phyloP scores from a whole-genome alignment of 139 green algal species.

The Astrephomene gubernaculifera region DNA sequence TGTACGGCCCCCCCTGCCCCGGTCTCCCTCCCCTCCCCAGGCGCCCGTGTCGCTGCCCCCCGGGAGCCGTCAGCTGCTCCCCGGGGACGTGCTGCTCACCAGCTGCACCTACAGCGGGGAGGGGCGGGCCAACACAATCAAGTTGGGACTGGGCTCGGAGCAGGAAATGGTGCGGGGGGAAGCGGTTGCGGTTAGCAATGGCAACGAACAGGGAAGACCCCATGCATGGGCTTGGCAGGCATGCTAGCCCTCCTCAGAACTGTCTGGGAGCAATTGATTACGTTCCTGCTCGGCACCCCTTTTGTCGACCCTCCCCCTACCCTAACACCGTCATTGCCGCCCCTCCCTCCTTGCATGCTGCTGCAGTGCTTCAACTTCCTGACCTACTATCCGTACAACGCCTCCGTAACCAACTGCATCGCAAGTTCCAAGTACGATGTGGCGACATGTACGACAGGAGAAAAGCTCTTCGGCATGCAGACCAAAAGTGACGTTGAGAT shows the following conservation, averaged over 20 bases:
- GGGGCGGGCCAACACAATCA: not conserved
- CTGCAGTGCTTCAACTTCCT: slow-evolving; percentile 46
- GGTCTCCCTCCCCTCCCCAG: too few species aligned
- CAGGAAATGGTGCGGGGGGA: slow-evolving; percentile 37
- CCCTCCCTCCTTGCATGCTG: not conserved
- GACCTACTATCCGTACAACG: slow-evolving; percentile 36
- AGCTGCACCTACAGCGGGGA: slow-evolving; percentile 34
- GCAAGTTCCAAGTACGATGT: not conserved
- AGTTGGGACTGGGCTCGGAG: slow-evolving; percentile 10
- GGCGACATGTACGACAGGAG: not conserved
- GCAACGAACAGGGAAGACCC: too few species aligned
- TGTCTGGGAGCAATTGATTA: too few species aligned
- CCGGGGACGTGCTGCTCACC: slow-evolving; percentile 29
- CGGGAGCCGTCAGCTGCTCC: slow-evolving; percentile 14
- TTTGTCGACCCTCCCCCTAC: too few species aligned
- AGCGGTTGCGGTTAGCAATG: too few species aligned
- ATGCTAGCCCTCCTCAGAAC: too few species aligned
- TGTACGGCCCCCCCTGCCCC: too few species aligned
- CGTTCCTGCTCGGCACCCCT: too few species aligned
- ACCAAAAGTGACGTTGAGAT: not conserved
- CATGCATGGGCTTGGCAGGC: too few species aligned
- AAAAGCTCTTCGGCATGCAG: not conserved
- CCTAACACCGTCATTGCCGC: not conserved
- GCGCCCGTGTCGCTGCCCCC: not conserved
- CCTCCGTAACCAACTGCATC: not conserved